Conservation (phyloP, 345 rosid species). For the Rhodamnia rubescens region DNA sequence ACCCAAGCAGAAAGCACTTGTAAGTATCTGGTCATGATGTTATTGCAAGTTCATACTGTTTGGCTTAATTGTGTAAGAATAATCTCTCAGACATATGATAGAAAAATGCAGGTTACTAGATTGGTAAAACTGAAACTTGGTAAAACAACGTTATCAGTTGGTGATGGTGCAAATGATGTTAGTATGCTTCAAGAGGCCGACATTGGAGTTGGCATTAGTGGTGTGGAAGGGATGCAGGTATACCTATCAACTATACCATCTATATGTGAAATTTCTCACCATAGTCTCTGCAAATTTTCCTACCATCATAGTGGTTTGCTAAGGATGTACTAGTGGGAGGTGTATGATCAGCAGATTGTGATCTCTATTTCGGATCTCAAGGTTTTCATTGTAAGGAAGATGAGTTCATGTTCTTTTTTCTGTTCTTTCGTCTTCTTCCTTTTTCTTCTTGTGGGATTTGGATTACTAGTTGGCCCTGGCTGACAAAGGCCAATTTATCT, state of each 20-base stretch:
- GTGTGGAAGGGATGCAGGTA: conserved; percentile 98
- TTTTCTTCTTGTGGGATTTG: not conserved
- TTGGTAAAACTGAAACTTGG: conserved; percentile 56
- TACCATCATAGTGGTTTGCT: not conserved
- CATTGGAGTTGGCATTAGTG: conserved; percentile 91
- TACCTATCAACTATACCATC: not conserved
- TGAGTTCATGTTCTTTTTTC: not conserved
- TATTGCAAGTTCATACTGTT: not conserved
- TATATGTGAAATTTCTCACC: not conserved
- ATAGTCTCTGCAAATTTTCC: not conserved
- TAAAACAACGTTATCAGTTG: conserved; percentile 61
- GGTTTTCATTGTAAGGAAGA: not conserved
- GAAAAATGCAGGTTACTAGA: conserved; percentile 68
- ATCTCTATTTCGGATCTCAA: not conserved
- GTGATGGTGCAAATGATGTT: conserved; percentile 96
- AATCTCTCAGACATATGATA: conserved; percentile 31
- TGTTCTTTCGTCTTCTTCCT: accelerated
- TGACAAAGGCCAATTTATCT: not conserved
- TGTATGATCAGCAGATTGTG: not conserved
- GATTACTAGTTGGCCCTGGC: not conserved
- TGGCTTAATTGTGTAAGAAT: not conserved
- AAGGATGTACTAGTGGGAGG: not conserved
- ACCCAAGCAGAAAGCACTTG: conserved; percentile 92
- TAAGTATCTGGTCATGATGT: conserved; percentile 22
- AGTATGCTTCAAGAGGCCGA: conserved; percentile 98